Base-by-base conservation (phyloP, 331 rosid species). In the Acacia concinna region DNA sequence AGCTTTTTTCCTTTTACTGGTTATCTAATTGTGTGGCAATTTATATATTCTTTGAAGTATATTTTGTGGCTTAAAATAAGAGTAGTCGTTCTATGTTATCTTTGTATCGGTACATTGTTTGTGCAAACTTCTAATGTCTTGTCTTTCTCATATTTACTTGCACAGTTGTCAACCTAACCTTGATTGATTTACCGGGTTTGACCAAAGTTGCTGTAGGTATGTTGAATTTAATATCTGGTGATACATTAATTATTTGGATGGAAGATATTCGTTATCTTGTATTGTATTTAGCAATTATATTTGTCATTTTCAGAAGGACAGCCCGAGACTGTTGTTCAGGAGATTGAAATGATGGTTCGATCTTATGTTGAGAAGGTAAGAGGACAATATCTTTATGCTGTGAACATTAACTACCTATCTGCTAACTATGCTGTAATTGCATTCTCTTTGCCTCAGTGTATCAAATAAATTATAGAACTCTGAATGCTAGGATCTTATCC, bases 121-220 rank as follows among this genome's bases (percentile, higher is more conserved):
- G 21, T 6, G 23, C 2, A 25, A 27, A 68, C 56, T 12, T 73
- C 43, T 44, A 44, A 56, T 85, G 76, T 84, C 66, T 60, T 77
- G 40, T 31, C 8, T 28, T 52, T 69, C 72, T 69, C 51, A 15
- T 74, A 31, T 43, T 78, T 69, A 21, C 59, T 67, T 79, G 88
- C 68, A 87, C 94, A 96, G 99, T 96, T 87, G 99, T 96, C 88
- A 96, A 96, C 97, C 87, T 96, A 54, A 96, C 99, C 65, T 89
- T 96, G 71, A 80, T 96, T 78, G 99, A 96, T 88, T 89, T 96
- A 54, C 99, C 99, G 51, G 99, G 99, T 79, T 89, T 96, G 87
- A 96, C 99, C 34, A 96, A 96, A 84, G 99, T 96, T 73, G 99
- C 99, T 57, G 49, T 96, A 82, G 99, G 99, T 96, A 91, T 68